Evolutionary conservation across 805 yeast species (phyloP).

Genomic region (Yarrowia osloensis): DNA sequence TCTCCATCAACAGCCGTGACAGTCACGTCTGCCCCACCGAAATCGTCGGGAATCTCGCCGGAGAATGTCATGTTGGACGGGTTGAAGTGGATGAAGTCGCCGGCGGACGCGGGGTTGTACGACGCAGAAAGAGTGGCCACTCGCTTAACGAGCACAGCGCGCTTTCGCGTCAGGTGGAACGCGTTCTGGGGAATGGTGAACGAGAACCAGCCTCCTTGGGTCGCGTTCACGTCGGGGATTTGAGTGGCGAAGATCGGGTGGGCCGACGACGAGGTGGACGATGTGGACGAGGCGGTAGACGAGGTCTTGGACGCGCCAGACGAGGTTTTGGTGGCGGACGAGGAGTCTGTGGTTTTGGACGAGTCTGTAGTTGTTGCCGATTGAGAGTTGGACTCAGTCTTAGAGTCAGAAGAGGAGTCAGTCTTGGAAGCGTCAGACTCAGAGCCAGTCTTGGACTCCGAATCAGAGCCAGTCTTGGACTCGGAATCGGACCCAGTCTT

Average conservation of each 20-base stretch:
- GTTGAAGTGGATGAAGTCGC: constrained; percentile 67
- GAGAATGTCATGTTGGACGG: constrained; percentile 62
- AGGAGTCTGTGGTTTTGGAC: background rate
- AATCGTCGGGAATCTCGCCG: constrained; percentile 62
- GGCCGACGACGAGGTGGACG: constrained; percentile 1
- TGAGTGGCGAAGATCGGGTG: constrained; percentile 47
- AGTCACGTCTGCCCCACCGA: constrained; percentile 46
- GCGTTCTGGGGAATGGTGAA: constrained; percentile 58
- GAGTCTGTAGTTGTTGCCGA: constrained; percentile 23
- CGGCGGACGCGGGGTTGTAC: constrained; percentile 40
- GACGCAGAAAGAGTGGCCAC: constrained; percentile 33
- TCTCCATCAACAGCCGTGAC: constrained; percentile 45
- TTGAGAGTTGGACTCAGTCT: constrained; percentile 43
- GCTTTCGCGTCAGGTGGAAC: constrained; percentile 53
- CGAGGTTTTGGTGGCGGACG: background rate
- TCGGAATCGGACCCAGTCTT: background rate
- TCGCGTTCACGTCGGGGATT: constrained; percentile 65
- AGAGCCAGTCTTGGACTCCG: background rate
- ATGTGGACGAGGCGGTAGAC: background rate
- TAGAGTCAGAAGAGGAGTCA: constrained; percentile 19
- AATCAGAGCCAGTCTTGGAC: background rate
- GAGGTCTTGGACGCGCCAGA: background rate
- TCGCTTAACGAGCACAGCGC: constrained; percentile 40
- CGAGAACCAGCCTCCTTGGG: constrained; percentile 58
- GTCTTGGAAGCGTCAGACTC: background rate